Evolutionary conservation across 345 rosid species (phyloP).

Genomic region (Eucalyptus globulus): DNA sequence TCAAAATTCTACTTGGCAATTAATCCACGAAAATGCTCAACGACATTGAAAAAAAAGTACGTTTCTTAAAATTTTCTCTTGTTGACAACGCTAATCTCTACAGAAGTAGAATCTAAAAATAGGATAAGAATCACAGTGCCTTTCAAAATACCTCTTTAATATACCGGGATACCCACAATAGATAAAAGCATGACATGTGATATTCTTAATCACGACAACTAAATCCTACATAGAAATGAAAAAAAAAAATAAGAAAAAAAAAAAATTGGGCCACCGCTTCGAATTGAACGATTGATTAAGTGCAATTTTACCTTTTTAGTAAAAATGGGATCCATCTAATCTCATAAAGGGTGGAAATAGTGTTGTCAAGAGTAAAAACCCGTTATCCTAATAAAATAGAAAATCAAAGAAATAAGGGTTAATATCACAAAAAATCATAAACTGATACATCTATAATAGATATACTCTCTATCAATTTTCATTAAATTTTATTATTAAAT

Average conservation of each 20-base stretch:
- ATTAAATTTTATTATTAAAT: too few species aligned
- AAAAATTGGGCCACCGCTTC: too few species aligned
- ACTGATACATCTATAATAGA: accelerated
- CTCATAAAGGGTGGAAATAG: background rate
- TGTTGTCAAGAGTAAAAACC: background rate
- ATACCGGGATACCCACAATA: background rate
- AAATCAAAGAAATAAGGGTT: background rate
- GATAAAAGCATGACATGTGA: background rate
- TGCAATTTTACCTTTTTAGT: background rate
- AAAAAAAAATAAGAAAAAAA: too few species aligned
- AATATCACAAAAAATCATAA: too few species aligned
- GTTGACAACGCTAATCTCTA: background rate
- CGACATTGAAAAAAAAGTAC: background rate
- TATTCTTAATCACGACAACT: background rate
- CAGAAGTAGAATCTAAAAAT: background rate
- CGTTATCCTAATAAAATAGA: background rate
- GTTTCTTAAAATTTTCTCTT: background rate
- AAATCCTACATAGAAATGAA: background rate
- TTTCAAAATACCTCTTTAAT: background rate
- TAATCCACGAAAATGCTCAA: background rate
- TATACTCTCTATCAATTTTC: too few species aligned
- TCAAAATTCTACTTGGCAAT: background rate
- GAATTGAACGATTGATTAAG: background rate
- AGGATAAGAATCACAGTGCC: background rate
- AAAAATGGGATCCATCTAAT: background rate